A percentile compares a stretch with the other conserved stretches of the same genome.
These are phyloP conservation scores for Xylaria polymorpha DNA, from an alignment of 2,329 filamentous ascomycete species.

Conservation along the genomic window DNA sequence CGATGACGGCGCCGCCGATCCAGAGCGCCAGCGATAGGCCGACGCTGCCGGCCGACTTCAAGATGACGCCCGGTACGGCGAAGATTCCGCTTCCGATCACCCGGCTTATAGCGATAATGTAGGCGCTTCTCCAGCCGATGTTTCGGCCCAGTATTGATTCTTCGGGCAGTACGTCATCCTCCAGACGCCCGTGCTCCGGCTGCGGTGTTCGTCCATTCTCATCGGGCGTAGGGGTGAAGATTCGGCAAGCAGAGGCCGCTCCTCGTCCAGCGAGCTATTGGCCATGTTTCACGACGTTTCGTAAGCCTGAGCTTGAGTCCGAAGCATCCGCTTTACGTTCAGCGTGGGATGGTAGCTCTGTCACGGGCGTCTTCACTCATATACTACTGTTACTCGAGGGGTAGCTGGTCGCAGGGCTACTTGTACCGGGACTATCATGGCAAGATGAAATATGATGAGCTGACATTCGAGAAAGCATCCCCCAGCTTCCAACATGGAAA, in stretches of 20 bases:
- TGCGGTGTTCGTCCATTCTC: constrained; percentile 39
- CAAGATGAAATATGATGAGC: constrained; percentile 14
- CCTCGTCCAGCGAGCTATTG: constrained; percentile 15
- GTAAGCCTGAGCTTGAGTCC: constrained; percentile 9
- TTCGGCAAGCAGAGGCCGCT: constrained; percentile 29
- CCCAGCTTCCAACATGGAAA: constrained; percentile 2
- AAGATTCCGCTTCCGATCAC: constrained; percentile 79
- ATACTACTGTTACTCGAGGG: background rate
- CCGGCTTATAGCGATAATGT: constrained; percentile 74
- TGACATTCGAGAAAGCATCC: constrained; percentile 3
- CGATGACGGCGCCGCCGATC: constrained; percentile 70
- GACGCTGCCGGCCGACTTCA: constrained; percentile 73
- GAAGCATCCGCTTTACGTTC: constrained; percentile 23
- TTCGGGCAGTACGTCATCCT: constrained; percentile 70
- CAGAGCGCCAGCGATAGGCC: constrained; percentile 72
- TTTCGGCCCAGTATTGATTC: constrained; percentile 68
- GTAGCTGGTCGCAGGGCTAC: constrained; percentile 1
- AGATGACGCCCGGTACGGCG: constrained; percentile 75
- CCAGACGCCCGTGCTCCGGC: constrained; percentile 53
- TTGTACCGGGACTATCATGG: constrained; percentile 4
- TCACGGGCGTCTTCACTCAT: background rate
- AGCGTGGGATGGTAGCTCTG: background rate
- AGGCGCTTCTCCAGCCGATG: constrained; percentile 71
- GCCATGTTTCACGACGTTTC: constrained; percentile 25
- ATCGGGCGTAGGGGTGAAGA: constrained; percentile 15